Conservation (phyloP, 1,139 yeast genomes). For the Hyphopichia fennica region DNA sequence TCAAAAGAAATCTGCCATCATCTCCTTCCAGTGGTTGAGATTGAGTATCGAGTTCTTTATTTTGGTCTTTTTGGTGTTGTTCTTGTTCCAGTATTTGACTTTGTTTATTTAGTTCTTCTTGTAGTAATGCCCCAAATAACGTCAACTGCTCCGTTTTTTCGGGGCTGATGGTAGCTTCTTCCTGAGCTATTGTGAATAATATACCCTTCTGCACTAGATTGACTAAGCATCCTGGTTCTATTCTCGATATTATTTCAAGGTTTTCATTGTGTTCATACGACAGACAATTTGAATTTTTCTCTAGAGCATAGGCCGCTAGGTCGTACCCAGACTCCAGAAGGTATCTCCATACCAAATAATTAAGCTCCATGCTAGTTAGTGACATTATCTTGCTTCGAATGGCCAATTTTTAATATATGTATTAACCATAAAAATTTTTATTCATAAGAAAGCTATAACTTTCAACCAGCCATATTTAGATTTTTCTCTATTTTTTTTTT, state of each 20-base stretch:
- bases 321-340: conserved; percentile 86
- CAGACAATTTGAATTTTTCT: conserved; percentile 68
- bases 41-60: no score
- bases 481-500: not conserved
- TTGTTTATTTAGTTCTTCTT: conserved; percentile 17
- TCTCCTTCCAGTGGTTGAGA: not conserved
- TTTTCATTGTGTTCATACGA: conserved; percentile 52
- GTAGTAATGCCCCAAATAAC: conserved; percentile 31
- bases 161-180: conserved; percentile 16
- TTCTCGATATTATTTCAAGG: conserved; percentile 47
- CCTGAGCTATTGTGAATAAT: conserved; percentile 51
- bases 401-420: not conserved
- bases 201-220: conserved; percentile 84
- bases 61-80: not conserved
- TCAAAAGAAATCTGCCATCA: conserved; percentile 7
- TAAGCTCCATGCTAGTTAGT: conserved; percentile 78
- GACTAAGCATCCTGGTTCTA: conserved; percentile 71
- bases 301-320: conserved; percentile 77
- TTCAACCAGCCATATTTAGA: not conserved
- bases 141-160: conserved; percentile 20
- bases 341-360: conserved; percentile 91
- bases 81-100: conserved; percentile 2
- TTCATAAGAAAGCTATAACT: not conserved
- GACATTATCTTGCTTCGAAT: conserved; percentile 50
- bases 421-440: not conserved